Base-by-base conservation (phyloP, 192 early-diverging fungal genomes). In the Lobosporangium transversale region DNA sequence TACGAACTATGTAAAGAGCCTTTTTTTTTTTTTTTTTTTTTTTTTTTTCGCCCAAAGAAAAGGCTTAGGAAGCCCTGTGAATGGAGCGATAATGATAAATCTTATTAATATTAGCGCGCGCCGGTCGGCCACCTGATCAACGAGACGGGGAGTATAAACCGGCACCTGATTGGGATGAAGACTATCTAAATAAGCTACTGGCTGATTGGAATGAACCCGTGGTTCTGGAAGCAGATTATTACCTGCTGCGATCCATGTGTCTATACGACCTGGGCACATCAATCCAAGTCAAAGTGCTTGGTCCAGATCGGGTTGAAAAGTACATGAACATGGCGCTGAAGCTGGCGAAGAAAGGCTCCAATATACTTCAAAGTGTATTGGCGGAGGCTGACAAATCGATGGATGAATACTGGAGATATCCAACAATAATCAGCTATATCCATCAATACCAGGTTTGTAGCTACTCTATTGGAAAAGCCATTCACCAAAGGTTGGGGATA, bases 131-230 rank as follows among this genome's bases (percentile, higher is more conserved):
- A 8, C 69, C 69, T 17, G 54, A 73, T 43, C 60, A 59, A 23
- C 54, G 61, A 14, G 69, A 64, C 44, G 44, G 47, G 0, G 47
- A 50, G 0, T 63, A 36, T 30, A 15, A 17, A 1, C 36, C 61
- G 17, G 61, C 61, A 5, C 69, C 69, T 21, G 62, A 73, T 47
- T 73, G 69, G 69, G 61, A 73, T 21, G 52, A 6, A 3, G 48
- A 32, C 6, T 73, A 56, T 30, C 18, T 73, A 1, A 21, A 17
- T 24, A 48, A 10, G 0, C 29, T 73, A 18, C 26, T 62, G 5
- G 21, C 55, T 3, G 26, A 50, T 10, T 73, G 69, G 69, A 23
- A 53, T 33, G 54, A 73, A 26, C 69, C 61, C 24, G 54, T 73
- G 20, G 23, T 32, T 1, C 35, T 62, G 5, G 54, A 62, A 31